Base-by-base conservation (phyloP, 176 grass and related monocot genomes). In the Avena eriantha region DNA sequence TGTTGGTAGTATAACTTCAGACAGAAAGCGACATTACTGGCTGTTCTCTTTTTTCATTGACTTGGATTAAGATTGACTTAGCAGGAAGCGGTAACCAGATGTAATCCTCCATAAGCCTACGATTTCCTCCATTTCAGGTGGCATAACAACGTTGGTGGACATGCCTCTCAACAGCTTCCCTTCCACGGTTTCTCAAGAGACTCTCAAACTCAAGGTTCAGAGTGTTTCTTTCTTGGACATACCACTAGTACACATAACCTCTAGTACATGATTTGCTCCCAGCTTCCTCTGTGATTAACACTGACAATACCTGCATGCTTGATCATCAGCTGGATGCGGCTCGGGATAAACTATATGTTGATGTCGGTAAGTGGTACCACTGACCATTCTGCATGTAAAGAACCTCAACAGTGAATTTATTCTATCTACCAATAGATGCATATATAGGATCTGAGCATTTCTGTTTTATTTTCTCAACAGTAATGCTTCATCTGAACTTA, bases 111-210 rank as follows among this genome's bases (percentile, higher is more conserved):
- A 2, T 35, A 3, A 4, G 3, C 34, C 34, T 26, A 35, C 36
- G 12, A 68, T 9, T n/a, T 23, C 8, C 7, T 88, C 59, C 16
- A 12, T 83, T 90, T 87, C 89, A 98, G 97, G 97, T 84, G 97
- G 97, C 76, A 90, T 99, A 90, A 99, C 97, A 31, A 93, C 92
- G 45, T 50, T 99, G 76, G 85, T 99, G 22, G 97, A 99, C 83
- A 99, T 99, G 97, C 94, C 97, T 50, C 97, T 99, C 70, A 99
- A 99, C 81, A 99, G 90, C 85, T 85, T 87, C 29, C 97, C 97
- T 3, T 96, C 97, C 33, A 96, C 97, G 6, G 89, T 99, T 15
- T 94, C 94, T 55, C 87, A 93, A 82, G 92, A 99, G 85, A 99
- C 97, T 34, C 87, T 99, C 36, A 96, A 88, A 90, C 46, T 94